Conservation (phyloP, 73 alveolate species). For the Effrenium voratum region DNA sequence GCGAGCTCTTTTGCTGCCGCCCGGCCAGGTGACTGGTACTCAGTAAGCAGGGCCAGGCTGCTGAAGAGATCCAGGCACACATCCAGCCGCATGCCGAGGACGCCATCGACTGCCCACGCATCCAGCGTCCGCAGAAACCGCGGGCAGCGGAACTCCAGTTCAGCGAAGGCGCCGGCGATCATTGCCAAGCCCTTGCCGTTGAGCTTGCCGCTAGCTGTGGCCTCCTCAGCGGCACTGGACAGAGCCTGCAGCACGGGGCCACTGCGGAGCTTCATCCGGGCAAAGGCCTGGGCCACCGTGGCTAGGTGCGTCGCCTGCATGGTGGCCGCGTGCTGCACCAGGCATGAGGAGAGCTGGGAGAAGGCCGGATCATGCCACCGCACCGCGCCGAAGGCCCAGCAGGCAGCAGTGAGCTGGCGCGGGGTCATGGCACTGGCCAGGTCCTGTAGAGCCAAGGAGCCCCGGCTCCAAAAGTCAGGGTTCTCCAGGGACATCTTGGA, state of each 20-base stretch:
- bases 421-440: slow-evolving; percentile 68
- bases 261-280: slow-evolving; percentile 40
- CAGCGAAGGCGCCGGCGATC: slow-evolving; percentile 50
- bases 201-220: background rate
- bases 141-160: slow-evolving; percentile 46
- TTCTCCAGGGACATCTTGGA: slow-evolving; percentile 54
- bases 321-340: background rate
- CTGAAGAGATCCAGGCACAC: slow-evolving; percentile 31
- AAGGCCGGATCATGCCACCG: slow-evolving; percentile 46
- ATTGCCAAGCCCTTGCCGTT: slow-evolving; percentile 71
- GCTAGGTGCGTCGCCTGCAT: slow-evolving; percentile 67
- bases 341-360: background rate
- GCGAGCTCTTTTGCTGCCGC: background rate
- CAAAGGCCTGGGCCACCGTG: slow-evolving; percentile 52
- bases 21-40: background rate
- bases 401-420: slow-evolving; percentile 47
- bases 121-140: slow-evolving; percentile 19
- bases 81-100: background rate
- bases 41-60: slow-evolving; percentile 19
- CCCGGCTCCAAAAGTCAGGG: slow-evolving; percentile 48
- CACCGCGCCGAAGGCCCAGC: slow-evolving; percentile 42
- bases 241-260: slow-evolving; percentile 33
- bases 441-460: slow-evolving; percentile 35
- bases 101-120: slow-evolving; percentile 30
- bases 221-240: background rate